Percentiles rank a stretch among this genome's conserved stretches.
phyloP scores from a whole-genome alignment of 345 rosid genomes.

The Capsella bursapastoris region DNA sequence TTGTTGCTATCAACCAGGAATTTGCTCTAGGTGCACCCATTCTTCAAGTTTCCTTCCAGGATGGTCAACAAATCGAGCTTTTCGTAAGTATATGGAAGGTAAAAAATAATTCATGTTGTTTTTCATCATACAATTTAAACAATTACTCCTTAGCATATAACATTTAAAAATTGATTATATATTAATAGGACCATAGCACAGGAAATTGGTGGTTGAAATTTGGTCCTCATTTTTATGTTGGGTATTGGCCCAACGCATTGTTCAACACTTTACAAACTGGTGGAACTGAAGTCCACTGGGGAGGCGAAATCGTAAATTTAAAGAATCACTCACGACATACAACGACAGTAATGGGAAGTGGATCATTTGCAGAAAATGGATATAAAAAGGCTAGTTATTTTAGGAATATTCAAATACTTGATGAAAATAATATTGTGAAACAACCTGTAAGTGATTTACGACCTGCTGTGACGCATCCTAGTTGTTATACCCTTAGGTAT shows the following conservation, averaged over 20 bases:
- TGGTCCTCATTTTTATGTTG: neutral
- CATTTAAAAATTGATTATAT: neutral
- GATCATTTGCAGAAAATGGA: constrained; percentile 49
- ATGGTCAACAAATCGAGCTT: neutral
- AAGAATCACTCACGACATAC: neutral
- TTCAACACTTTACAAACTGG: neutral
- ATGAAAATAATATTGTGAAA: neutral
- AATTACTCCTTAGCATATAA: no score
- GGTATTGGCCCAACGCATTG: neutral
- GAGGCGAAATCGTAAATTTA: neutral
- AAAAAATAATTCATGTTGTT: neutral
- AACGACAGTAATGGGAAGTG: constrained; percentile 54
- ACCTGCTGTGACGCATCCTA: neutral
- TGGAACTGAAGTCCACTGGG: neutral
- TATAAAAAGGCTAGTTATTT: constrained; percentile 48
- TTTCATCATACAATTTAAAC: neutral
- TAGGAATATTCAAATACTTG: constrained; percentile 43
- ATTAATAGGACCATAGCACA: neutral
- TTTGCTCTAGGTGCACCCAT: neutral
- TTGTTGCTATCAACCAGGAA: neutral
- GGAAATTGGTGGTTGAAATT: neutral
- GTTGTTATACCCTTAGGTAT: neutral
- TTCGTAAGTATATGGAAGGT: neutral
- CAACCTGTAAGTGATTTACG: neutral
- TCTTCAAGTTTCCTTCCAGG: neutral